Percentiles rank a stretch among this genome's conserved stretches.
Evolutionary conservation across 768 basidiomycete genomes (phyloP).

Genomic region (Lactarius hatsudake): DNA sequence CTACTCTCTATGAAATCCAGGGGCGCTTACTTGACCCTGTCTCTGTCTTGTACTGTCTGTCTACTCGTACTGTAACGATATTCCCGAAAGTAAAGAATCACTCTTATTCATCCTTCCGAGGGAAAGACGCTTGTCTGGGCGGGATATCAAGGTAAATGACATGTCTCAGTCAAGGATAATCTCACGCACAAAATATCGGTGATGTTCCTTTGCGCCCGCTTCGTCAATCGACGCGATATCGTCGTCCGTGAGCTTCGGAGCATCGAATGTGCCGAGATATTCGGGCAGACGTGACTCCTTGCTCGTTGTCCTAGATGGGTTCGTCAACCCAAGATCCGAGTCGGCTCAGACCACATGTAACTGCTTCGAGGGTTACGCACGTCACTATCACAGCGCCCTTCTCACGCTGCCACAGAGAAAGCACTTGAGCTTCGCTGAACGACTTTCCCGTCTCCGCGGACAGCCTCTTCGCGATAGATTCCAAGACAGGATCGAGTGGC

Average conservation of each 20-base stretch:
- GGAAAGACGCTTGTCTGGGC: background rate
- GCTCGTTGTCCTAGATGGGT: slow-evolving; percentile 37
- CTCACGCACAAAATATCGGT: slow-evolving; percentile 32
- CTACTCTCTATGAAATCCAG: background rate
- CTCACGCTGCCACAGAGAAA: slow-evolving; percentile 35
- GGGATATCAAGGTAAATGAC: background rate
- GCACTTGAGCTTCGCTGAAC: slow-evolving; percentile 34
- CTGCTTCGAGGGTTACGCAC: slow-evolving; percentile 29
- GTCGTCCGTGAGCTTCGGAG: slow-evolving; percentile 35
- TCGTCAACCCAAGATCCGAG: background rate
- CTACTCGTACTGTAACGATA: background rate
- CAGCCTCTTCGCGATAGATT: slow-evolving; percentile 33
- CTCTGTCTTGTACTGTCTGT: background rate
- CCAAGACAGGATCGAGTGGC: slow-evolving; percentile 40
- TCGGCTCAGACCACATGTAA: background rate
- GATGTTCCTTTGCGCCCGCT: slow-evolving; percentile 33
- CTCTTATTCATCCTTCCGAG: slow-evolving; percentile 1
- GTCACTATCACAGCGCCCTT: slow-evolving; percentile 36
- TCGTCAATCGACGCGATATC: slow-evolving; percentile 34
- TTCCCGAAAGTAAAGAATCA: background rate
- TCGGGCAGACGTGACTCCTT: slow-evolving; percentile 45
- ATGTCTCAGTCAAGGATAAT: background rate
- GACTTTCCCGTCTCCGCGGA: slow-evolving; percentile 29
- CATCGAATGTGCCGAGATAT: slow-evolving; percentile 45
- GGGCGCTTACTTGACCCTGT: background rate